Conservation (phyloP, 116 monocot genomes). For the Posidonia oceanica region DNA sequence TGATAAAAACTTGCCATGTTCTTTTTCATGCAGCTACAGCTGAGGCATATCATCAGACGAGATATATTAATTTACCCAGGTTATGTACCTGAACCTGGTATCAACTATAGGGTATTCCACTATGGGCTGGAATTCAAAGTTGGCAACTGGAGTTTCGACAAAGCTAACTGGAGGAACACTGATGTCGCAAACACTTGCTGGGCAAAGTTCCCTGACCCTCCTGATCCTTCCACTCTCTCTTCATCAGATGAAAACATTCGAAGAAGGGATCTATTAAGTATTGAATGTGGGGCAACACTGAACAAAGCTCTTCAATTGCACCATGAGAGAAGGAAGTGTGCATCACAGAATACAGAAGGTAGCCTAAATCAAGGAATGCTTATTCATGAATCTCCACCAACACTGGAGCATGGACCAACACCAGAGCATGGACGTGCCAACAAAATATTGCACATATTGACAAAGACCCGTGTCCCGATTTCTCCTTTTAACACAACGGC, state of each 20-base stretch:
- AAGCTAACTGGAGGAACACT: conserved; percentile 74
- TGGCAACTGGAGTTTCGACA: conserved; percentile 97
- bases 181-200: conserved; percentile 92
- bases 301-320: conserved; percentile 76
- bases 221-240: conserved; percentile 46
- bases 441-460: conserved; percentile 1
- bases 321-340: conserved; percentile 50
- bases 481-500: conserved; percentile 13
- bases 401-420: conserved; percentile 2
- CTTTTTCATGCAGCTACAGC: conserved; percentile 48
- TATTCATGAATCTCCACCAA: neutral
- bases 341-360: neutral
- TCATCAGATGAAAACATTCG: conserved; percentile 18
- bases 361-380: neutral
- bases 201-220: conserved; percentile 95
- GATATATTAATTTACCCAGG: conserved; percentile 95
- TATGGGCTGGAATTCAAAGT: conserved; percentile 80
- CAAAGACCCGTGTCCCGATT: conserved; percentile 4
- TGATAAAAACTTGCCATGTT: neutral
- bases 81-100: conserved; percentile 62
- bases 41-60: conserved; percentile 58
- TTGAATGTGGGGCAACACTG: conserved; percentile 67
- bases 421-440: neutral
- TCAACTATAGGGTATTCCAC: conserved; percentile 72
- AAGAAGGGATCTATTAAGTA: conserved; percentile 70